Evolutionary conservation across 2,329 filamentous ascomycete genomes (phyloP), one percentile per base, ranked within the genome.

Genomic region (Fusarium pilosicola): DNA sequence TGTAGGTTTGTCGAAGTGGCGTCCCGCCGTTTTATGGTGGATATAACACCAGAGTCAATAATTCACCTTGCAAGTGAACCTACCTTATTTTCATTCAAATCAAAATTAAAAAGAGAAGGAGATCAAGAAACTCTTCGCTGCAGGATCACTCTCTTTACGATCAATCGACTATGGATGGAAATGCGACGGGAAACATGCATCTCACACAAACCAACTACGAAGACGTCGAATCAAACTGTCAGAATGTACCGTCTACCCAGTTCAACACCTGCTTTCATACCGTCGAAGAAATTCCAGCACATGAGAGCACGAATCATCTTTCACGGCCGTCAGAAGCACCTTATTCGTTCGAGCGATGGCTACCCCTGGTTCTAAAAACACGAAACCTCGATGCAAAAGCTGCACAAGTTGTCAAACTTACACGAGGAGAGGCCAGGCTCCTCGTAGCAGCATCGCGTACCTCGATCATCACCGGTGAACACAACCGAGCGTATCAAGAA

Each of bases 311-410:
- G 22, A n/a, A 48, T 20, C 34, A 41, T 42, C 32, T 68, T 34
- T 46, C 28, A 7, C 41, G 15, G 13, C 64, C 66, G 17, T 63
- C 78, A 17, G 78, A 83, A 41, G 62, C 56, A 6, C 80, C 85
- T 1, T 84, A 82, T 62, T 78, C 75, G n/a, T 86, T 84, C 71
- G 71, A 76, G n/a, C 78, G 81, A 65, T 86, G 84, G 85, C 79
- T 84, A 4, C 77, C 81, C 1, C 68, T 86, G 8, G 84, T 86
- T 41, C 75, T 83, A 1, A 61, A 68, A 28, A 81, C 79, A 11
- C 83, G 84, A 36, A 65, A 73, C 3, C 64, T 85, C 3, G 22
- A 69, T 4, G 28, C 58, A 13, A 46, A 61, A 2, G 75, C 61
- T 22, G 65, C 78, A 36, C 84, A 84, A 69, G 75, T 62, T 10